A percentile compares a stretch with the other conserved stretches of the same genome.
Evolutionary conservation across 2,329 filamentous ascomycete genomes (phyloP).

Genomic region (Bipolaris sorokiniana): DNA sequence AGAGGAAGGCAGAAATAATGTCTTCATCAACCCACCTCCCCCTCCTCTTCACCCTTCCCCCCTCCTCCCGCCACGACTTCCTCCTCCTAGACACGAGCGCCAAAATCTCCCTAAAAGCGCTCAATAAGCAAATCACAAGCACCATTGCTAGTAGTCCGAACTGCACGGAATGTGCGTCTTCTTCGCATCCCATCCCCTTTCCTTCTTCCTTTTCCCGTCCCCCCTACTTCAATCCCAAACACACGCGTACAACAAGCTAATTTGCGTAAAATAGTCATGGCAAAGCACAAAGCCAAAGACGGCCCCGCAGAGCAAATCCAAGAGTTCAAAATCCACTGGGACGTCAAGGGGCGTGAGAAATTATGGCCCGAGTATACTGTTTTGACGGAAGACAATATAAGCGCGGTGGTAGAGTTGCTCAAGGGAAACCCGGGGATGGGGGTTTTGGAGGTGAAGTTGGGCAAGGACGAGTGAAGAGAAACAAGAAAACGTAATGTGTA

Average conservation of each 20-base stretch:
- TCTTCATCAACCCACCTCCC: slow-evolving; percentile 24
- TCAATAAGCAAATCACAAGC: slow-evolving; percentile 40
- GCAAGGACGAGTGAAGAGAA: slow-evolving; percentile 27
- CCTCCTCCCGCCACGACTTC: slow-evolving; percentile 43
- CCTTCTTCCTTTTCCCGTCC: not conserved
- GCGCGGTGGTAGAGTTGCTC: slow-evolving; percentile 39
- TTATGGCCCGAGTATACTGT: slow-evolving; percentile 46
- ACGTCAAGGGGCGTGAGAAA: slow-evolving; percentile 36
- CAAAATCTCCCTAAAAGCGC: slow-evolving; percentile 35
- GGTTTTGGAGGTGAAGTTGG: slow-evolving; percentile 43
- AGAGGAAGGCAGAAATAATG: not conserved
- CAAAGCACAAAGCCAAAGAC: slow-evolving; percentile 38
- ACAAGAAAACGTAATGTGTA: too few species aligned
- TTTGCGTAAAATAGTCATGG: slow-evolving; percentile 30
- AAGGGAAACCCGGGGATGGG: slow-evolving; percentile 33
- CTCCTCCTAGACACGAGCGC: slow-evolving; percentile 32
- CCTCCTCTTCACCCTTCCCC: slow-evolving; percentile 45
- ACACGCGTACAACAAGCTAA: not conserved
- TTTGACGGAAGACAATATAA: slow-evolving; percentile 41
- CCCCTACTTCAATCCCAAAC: too few species aligned
- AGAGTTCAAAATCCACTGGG: slow-evolving; percentile 43
- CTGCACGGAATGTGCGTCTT: slow-evolving; percentile 37
- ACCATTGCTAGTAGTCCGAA: slow-evolving; percentile 36
- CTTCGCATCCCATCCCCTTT: not conserved
- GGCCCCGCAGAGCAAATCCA: slow-evolving; percentile 33